phyloP scores from a whole-genome alignment of 306 rosid genomes.

The Quercus bicolor region DNA sequence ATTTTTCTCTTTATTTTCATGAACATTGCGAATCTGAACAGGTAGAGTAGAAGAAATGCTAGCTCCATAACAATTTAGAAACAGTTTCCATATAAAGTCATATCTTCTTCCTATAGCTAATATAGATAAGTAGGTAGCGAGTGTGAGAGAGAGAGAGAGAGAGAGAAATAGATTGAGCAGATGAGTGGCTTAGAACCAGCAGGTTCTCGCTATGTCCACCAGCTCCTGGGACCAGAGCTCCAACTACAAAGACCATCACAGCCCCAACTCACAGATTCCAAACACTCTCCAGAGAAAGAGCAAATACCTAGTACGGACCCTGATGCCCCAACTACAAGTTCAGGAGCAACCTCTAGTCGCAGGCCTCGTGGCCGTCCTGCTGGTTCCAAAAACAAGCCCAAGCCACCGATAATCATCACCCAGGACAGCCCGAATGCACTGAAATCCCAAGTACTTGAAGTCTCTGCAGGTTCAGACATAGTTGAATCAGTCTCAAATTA shows the following conservation, averaged over 20 bases:
- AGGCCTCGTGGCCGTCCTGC: slow-evolving; percentile 33
- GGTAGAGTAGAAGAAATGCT: neutral
- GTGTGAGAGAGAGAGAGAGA: neutral
- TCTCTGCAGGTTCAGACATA: slow-evolving; percentile 32
- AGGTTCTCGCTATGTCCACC: slow-evolving; percentile 20
- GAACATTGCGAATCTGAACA: no score
- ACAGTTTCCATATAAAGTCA: neutral
- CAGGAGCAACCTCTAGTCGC: slow-evolving; percentile 20
- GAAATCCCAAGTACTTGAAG: slow-evolving; percentile 33
- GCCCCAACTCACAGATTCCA: slow-evolving; percentile 8
- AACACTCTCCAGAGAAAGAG: slow-evolving; percentile 12
- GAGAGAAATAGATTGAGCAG: neutral
- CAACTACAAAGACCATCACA: slow-evolving; percentile 24
- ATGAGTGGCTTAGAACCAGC: slow-evolving; percentile 28
- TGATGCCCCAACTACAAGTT: slow-evolving; percentile 16
- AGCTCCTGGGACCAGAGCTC: slow-evolving; percentile 33
- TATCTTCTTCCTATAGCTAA: neutral
- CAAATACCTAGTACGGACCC: slow-evolving; percentile 1
- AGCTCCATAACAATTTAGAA: neutral
- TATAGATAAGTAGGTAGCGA: neutral
- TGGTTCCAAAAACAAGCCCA: slow-evolving; percentile 38
- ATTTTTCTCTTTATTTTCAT: no score
- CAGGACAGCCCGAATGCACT: slow-evolving; percentile 33
- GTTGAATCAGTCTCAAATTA: slow-evolving; percentile 27
- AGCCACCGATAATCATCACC: slow-evolving; percentile 25